Evolutionary conservation across 2,329 filamentous ascomycete genomes (phyloP).

Genomic region (Cercospora citrullina): DNA sequence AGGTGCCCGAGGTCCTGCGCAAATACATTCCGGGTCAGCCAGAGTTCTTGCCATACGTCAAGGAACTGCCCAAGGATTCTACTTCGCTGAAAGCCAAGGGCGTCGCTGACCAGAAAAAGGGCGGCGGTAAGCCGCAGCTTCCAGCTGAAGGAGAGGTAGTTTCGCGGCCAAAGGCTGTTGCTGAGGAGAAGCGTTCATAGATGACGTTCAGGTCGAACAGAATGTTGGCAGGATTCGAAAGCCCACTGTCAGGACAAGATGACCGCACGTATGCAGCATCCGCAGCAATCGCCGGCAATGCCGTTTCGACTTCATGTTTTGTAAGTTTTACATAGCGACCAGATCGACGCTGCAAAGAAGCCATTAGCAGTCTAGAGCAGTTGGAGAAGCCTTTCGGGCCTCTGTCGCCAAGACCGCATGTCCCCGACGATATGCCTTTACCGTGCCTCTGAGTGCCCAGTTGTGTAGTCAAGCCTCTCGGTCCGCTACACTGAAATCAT

Average conservation of each 20-base stretch:
- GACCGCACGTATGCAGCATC: neutral
- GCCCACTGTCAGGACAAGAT: neutral
- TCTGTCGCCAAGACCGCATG: neutral
- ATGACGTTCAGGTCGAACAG: neutral
- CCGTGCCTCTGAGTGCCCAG: neutral
- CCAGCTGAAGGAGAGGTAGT: conserved; percentile 37
- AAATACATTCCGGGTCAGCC: conserved; percentile 89
- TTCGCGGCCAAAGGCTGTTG: conserved; percentile 37
- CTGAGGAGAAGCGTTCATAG: conserved; percentile 34
- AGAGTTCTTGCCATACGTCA: conserved; percentile 84
- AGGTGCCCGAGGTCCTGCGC: conserved; percentile 77
- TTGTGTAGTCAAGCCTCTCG: neutral
- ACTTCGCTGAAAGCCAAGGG: conserved; percentile 59
- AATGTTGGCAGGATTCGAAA: no score
- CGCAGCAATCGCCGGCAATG: neutral
- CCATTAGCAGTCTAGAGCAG: neutral
- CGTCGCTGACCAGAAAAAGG: conserved; percentile 28
- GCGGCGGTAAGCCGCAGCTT: conserved; percentile 30
- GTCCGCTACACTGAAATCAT: neutral
- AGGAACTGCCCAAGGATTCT: conserved; percentile 77
- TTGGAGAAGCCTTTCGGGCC: neutral
- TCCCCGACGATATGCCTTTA: neutral
- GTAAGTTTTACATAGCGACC: neutral
- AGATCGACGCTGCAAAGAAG: neutral
- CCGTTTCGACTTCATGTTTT: neutral